phyloP scores from a whole-genome alignment of 805 yeast genomes.

The Kodamaea restingae region DNA sequence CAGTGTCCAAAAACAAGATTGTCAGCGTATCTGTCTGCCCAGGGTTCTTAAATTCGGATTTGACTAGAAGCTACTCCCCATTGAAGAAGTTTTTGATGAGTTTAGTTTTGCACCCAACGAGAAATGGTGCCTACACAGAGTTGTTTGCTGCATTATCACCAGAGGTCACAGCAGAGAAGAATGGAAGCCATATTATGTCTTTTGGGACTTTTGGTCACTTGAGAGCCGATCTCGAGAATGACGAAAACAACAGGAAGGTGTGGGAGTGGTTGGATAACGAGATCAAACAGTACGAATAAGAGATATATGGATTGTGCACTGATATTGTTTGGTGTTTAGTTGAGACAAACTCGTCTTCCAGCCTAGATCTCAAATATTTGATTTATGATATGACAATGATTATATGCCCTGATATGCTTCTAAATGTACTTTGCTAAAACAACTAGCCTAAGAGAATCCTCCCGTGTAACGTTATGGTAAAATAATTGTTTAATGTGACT shows the following conservation, averaged over 20 bases:
- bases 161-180: slow-evolving; percentile 24
- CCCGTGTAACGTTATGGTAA: too few relatives aligned
- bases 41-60: slow-evolving; percentile 34
- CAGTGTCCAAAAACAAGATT: slow-evolving; percentile 17
- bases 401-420: too few relatives aligned
- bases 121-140: slow-evolving; percentile 43
- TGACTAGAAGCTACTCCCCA: slow-evolving; percentile 24
- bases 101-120: slow-evolving; percentile 17
- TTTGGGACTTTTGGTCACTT: slow-evolving; percentile 29
- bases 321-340: too few relatives aligned
- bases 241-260: slow-evolving; percentile 28
- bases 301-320: not conserved
- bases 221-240: slow-evolving; percentile 33
- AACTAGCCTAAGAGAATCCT: too few relatives aligned
- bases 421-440: too few relatives aligned
- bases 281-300: slow-evolving; percentile 1
- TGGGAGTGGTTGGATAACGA: slow-evolving; percentile 33
- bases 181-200: slow-evolving; percentile 36
- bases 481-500: too few relatives aligned
- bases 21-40: slow-evolving; percentile 39
- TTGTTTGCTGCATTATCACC: slow-evolving; percentile 42
- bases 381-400: too few relatives aligned
- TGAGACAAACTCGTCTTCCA: too few relatives aligned
- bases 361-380: too few relatives aligned
- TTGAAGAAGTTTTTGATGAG: slow-evolving; percentile 1